These are phyloP conservation scores for Populus tremula DNA, from an alignment of 345 rosid genomes.

Conservation along the genomic window DNA sequence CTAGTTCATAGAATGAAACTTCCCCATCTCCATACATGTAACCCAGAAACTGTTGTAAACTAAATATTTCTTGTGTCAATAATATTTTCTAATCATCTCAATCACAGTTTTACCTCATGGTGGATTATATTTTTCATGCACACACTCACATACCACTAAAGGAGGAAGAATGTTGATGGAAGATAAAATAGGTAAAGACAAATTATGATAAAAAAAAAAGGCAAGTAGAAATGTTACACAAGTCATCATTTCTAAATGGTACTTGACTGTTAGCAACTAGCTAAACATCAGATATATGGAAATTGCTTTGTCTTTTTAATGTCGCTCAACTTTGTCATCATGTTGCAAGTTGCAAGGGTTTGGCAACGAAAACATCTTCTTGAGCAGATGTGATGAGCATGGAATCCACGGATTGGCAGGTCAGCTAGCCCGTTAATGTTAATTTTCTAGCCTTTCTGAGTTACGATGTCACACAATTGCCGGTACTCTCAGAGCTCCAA, in stretches of 20 bases:
- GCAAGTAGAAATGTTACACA: not conserved
- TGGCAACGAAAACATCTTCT: not conserved
- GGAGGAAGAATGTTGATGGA: not conserved
- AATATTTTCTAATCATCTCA: not conserved
- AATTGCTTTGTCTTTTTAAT: not conserved
- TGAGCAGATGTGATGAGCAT: not conserved
- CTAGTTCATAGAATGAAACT: not conserved
- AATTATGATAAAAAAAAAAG: too few relatives aligned
- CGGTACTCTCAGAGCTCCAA: too few relatives aligned
- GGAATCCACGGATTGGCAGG: too few relatives aligned
- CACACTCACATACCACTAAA: not conserved
- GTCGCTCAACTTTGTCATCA: not conserved
- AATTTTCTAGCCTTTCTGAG: too few relatives aligned
- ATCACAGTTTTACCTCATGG: not conserved
- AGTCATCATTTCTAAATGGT: not conserved
- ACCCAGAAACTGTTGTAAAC: not conserved
- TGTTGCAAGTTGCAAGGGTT: not conserved
- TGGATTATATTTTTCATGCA: not conserved
- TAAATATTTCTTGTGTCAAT: not conserved
- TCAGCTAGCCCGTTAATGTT: too few relatives aligned
- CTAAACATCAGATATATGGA: too few relatives aligned
- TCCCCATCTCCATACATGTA: not conserved
- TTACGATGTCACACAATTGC: too few relatives aligned
- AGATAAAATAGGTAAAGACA: not conserved
- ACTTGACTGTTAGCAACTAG: not conserved